phyloP scores from a whole-genome alignment of 306 rosid species.

The Ceratonia siliqua region DNA sequence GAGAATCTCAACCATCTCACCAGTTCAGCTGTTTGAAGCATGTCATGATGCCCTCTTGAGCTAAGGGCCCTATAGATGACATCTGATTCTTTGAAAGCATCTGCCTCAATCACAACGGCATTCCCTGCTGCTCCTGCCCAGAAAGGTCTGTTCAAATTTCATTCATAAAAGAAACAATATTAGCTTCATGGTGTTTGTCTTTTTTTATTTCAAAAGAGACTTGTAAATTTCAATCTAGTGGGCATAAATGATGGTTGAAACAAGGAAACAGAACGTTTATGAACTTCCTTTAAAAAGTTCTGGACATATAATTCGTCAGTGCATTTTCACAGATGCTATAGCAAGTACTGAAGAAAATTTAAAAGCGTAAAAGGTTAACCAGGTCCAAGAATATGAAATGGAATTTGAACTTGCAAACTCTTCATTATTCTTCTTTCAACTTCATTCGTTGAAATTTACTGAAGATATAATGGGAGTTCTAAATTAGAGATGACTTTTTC shows the following conservation, averaged over 20 bases:
- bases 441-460: not conserved
- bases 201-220: not conserved
- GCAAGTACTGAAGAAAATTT: no score
- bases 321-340: no score
- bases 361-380: no score
- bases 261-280: not conserved
- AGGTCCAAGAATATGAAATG: no score
- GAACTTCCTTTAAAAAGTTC: not conserved
- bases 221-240: not conserved
- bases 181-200: constrained; percentile 25
- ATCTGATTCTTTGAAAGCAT: constrained; percentile 96
- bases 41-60: constrained; percentile 84
- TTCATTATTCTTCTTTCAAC: not conserved
- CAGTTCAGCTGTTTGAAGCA: constrained; percentile 94
- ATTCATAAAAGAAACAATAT: constrained; percentile 28
- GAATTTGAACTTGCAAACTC: constrained; percentile 1
- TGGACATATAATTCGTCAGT: not conserved
- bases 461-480: not conserved
- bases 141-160: constrained; percentile 69
- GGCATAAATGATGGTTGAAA: not conserved
- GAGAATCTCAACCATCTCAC: constrained; percentile 41
- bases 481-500: not conserved
- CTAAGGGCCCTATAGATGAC: constrained; percentile 90
- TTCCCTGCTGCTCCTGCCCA: constrained; percentile 90
- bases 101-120: constrained; percentile 92